Base-by-base conservation (phyloP, 2,329 filamentous ascomycete species). In the Penicillium italicum region DNA sequence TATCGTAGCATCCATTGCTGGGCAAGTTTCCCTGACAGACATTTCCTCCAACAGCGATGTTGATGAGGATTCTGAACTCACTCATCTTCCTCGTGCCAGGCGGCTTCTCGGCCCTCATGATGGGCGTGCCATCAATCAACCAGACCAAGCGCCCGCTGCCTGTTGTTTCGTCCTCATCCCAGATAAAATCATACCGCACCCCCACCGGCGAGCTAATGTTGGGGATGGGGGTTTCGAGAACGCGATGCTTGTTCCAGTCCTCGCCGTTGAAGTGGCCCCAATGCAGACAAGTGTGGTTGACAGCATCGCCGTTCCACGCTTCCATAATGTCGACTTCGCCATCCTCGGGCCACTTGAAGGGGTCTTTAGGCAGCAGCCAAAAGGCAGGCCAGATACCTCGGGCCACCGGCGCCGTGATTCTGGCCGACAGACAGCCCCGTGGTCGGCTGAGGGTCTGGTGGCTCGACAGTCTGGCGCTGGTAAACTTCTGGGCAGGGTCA, bases 351-450 rank as follows among this genome's bases (percentile, higher is more conserved):
- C 63, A 65, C 55, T 63, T 61, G 54, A 65, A 65, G 47, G 63
- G 63, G 50, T 65, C 62, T 63, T 65, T 62, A 59, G 63, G 63
- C 58, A 65, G 62, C 60, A 65, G 57, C 63, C 63, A 65, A 60
- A 65, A 65, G 36, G 63, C 63, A 37, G 63, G 63, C 63, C 63
- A 65, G 55, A 65, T 64, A 52, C 63, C 63, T 20, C 53, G 53
- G 22, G 63, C 63, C 9, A 64, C 58, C 2, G 63, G 63, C 18
- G 63, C 62, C 3, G 48, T 64, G 31, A 65, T 64, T 49, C 60
- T 57, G 45, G 60, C 63, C 8, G 62, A 63, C n/a, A 65, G 60
- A 58, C 63, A 65, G 34, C 63, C 63, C 6, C 62, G 62, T 45
- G 62, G 53, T 54, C 63, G 62, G 37, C 50, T n/a, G 38, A 65